Percentiles rank a stretch among this genome's conserved stretches.
Evolutionary conservation across 2,329 filamentous ascomycete genomes (phyloP).

Genomic region (Clarireedia hainanense): DNA sequence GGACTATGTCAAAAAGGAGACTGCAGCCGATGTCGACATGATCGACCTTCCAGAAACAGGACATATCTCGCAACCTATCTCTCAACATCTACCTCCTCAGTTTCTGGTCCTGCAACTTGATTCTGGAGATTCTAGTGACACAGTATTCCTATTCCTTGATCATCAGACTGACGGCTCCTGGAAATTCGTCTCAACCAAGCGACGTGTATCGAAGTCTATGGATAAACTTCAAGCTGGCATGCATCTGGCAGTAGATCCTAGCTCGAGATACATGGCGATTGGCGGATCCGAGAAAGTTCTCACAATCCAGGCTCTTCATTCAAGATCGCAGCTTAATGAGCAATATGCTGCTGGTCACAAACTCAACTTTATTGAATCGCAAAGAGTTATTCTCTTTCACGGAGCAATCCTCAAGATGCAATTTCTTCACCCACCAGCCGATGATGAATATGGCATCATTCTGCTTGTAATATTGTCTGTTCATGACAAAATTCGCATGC

Average conservation of each 20-base stretch:
- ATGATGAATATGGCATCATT: slow-evolving; percentile 65
- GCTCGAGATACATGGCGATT: slow-evolving; percentile 60
- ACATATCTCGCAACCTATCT: not conserved
- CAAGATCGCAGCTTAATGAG: slow-evolving; percentile 41
- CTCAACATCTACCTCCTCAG: slow-evolving; percentile 60
- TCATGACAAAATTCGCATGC: slow-evolving; percentile 42
- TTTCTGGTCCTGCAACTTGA: slow-evolving; percentile 70
- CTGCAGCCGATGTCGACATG: slow-evolving; percentile 9
- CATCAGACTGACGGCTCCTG: slow-evolving; percentile 35
- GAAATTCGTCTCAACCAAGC: slow-evolving; percentile 44
- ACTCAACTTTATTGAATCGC: slow-evolving; percentile 50
- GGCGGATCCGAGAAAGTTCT: slow-evolving; percentile 64
- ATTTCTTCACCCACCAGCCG: slow-evolving; percentile 66
- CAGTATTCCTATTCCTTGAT: slow-evolving; percentile 68
- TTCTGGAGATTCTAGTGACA: slow-evolving; percentile 43
- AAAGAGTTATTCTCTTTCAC: slow-evolving; percentile 37
- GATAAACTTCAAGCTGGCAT: slow-evolving; percentile 48
- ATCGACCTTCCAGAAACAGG: not conserved
- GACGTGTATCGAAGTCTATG: slow-evolving; percentile 43
- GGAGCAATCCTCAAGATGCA: slow-evolving; percentile 81
- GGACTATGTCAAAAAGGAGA: slow-evolving; percentile 31
- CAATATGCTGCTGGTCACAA: slow-evolving; percentile 39
- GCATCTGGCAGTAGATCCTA: slow-evolving; percentile 70
- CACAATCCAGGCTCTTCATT: slow-evolving; percentile 61
- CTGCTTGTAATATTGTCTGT: slow-evolving; percentile 57